Percentiles rank a stretch among this genome's conserved stretches.
Evolutionary conservation across 805 yeast genomes (phyloP).

Genomic region (Metschnikowia lochheadii): DNA sequence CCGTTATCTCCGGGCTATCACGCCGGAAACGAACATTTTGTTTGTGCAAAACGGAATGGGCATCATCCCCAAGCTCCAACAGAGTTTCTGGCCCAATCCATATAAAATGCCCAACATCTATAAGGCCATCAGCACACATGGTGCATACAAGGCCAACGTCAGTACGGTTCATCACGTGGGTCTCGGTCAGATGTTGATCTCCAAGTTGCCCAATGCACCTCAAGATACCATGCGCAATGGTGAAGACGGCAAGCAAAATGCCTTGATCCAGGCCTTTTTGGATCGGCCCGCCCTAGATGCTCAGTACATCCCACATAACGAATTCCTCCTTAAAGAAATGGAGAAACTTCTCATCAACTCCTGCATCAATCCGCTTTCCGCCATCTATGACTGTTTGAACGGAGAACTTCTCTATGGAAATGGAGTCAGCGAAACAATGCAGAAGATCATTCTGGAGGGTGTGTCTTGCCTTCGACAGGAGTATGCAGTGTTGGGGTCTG

Average conservation of each 20-base stretch:
- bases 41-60: conserved; percentile 90
- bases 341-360: conserved; percentile 77
- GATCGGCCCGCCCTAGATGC: conserved; percentile 25
- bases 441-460: conserved; percentile 43
- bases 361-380: conserved; percentile 80
- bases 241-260: conserved; percentile 9
- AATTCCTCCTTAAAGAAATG: conserved; percentile 53
- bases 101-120: conserved; percentile 51
- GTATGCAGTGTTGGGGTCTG: conserved; percentile 19
- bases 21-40: conserved; percentile 50
- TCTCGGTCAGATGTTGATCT: conserved; percentile 55
- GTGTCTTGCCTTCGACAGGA: conserved; percentile 39
- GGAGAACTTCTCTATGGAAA: conserved; percentile 58
- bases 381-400: conserved; percentile 71
- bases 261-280: conserved; percentile 20
- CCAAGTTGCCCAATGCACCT: conserved; percentile 45
- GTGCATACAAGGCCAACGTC: conserved; percentile 52
- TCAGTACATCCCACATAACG: conserved; percentile 33
- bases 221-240: not conserved
- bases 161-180: conserved; percentile 59
- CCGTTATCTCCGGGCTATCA: conserved; percentile 49
- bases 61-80: conserved; percentile 47
- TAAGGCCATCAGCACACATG: conserved; percentile 82
- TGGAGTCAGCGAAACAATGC: conserved; percentile 31
- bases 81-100: conserved; percentile 49